These are phyloP conservation scores for Ceratobasidium sp. DNA, from an alignment of 1,284 basidiomycete species.

Conservation along the genomic window DNA sequence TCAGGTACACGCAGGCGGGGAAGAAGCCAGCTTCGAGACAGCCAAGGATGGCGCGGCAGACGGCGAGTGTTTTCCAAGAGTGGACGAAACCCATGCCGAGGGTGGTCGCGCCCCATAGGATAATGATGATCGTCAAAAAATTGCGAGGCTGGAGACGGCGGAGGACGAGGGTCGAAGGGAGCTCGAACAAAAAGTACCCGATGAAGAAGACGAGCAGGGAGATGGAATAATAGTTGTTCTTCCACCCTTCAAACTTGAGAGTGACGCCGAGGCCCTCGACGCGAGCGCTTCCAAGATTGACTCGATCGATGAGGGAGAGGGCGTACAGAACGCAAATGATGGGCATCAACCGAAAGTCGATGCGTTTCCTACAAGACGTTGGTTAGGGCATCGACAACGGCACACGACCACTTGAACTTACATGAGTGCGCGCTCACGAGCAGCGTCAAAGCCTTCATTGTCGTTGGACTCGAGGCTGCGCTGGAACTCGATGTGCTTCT, in stretches of 20 bases:
- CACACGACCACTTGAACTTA: constrained; percentile 14
- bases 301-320: constrained; percentile 56
- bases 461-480: background rate
- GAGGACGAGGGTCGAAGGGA: constrained; percentile 55
- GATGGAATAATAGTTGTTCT: constrained; percentile 56
- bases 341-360: constrained; percentile 57
- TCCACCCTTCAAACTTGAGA: constrained; percentile 50
- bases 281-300: constrained; percentile 55
- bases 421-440: constrained; percentile 18
- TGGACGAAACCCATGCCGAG: constrained; percentile 57
- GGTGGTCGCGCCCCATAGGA: constrained; percentile 59
- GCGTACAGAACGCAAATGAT: constrained; percentile 57
- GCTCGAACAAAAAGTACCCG: constrained; percentile 51
- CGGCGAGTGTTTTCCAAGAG: constrained; percentile 56
- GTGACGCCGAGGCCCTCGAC: constrained; percentile 53
- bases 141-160: constrained; percentile 58
- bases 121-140: constrained; percentile 52
- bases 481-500: constrained; percentile 39
- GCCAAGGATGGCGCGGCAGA: constrained; percentile 59
- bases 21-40: constrained; percentile 54
- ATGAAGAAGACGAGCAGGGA: constrained; percentile 57
- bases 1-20: constrained; percentile 58
- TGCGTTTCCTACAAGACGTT: constrained; percentile 28
- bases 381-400: background rate
- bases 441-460: constrained; percentile 27